Conservation (phyloP, 495 filamentous ascomycete species). For the Acidiella bohemica region DNA sequence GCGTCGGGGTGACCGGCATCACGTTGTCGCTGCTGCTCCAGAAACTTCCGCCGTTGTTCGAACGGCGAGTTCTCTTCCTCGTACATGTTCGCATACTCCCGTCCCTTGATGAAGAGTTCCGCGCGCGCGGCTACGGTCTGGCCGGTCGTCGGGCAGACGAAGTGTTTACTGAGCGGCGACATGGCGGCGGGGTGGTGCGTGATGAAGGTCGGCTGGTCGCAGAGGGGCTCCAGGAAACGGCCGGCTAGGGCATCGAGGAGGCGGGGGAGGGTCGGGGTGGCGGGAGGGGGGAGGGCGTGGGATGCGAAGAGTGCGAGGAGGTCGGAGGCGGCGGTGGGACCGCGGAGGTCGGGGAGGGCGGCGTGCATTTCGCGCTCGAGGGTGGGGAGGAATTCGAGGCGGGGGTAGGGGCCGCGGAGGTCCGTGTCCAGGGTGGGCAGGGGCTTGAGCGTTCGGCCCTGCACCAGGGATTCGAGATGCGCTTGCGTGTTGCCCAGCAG, state of each 20-base stretch:
- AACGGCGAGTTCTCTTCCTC: conserved; percentile 94
- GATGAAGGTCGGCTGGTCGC: conserved; percentile 65
- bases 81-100: conserved; percentile 85
- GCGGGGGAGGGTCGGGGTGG: conserved; percentile 52
- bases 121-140: conserved; percentile 66
- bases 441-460: conserved; percentile 29
- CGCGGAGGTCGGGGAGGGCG: conserved; percentile 53
- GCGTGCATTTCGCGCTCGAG: conserved; percentile 45
- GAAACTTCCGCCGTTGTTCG: conserved; percentile 75
- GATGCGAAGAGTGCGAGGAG: conserved; percentile 45
- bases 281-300: conserved; percentile 39
- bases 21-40: conserved; percentile 39
- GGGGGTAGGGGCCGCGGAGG: conserved; percentile 49
- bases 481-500: conserved; percentile 23
- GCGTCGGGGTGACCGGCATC: too few relatives aligned
- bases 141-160: conserved; percentile 43
- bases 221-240: conserved; percentile 60
- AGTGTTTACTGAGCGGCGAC: conserved; percentile 83
- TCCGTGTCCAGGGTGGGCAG: conserved; percentile 39
- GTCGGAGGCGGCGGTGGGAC: conserved; percentile 39
- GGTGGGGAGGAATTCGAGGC: conserved; percentile 68
- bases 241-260: conserved; percentile 75
- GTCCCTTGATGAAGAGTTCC: conserved; percentile 71
- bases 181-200: conserved; percentile 83
- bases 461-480: conserved; percentile 5